Conservation (phyloP, 2,329 filamentous ascomycete genomes). For the Fusarium sp. region DNA sequence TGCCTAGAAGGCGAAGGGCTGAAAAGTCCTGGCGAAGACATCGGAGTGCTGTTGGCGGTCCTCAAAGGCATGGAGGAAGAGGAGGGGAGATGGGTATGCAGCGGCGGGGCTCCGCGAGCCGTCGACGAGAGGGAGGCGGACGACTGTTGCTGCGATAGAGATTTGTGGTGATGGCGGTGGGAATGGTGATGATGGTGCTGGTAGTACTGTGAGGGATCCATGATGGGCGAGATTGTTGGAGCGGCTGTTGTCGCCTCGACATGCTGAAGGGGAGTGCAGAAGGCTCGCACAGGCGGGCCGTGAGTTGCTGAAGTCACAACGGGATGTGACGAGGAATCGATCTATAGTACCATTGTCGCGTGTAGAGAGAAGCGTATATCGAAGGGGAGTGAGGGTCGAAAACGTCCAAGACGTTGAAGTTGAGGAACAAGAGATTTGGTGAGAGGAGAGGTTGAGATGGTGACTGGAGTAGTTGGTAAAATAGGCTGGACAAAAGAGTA, state of each 20-base stretch:
- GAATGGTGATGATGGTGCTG: constrained; percentile 36
- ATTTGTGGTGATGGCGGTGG: constrained; percentile 43
- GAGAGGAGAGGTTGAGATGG: constrained; percentile 35
- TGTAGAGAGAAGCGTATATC: constrained; percentile 9
- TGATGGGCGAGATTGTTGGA: constrained; percentile 39
- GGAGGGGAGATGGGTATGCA: constrained; percentile 48
- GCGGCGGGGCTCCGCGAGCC: constrained; percentile 39
- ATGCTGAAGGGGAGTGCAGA: constrained; percentile 36
- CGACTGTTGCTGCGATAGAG: constrained; percentile 45
- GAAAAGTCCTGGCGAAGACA: constrained; percentile 71
- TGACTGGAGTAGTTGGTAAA: constrained; percentile 28
- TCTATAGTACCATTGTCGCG: constrained; percentile 44
- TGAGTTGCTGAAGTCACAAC: constrained; percentile 36
- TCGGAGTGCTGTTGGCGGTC: constrained; percentile 66
- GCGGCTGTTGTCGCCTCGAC: constrained; percentile 42
- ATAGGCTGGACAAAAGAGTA: constrained; percentile 37
- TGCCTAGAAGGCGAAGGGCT: constrained; percentile 60
- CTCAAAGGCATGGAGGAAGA: constrained; percentile 56
- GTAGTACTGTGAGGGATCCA: constrained; percentile 45
- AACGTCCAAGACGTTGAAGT: constrained; percentile 4
- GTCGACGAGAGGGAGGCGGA: constrained; percentile 44
- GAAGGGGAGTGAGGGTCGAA: neutral
- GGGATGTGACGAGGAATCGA: constrained; percentile 32
- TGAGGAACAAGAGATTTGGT: constrained; percentile 31
- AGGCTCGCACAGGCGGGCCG: constrained; percentile 42